A percentile compares a stretch with the other conserved stretches of the same genome.
These are phyloP conservation scores for Lanmaoa rubissima DNA, from an alignment of 768 basidiomycete species.

Conservation along the genomic window DNA sequence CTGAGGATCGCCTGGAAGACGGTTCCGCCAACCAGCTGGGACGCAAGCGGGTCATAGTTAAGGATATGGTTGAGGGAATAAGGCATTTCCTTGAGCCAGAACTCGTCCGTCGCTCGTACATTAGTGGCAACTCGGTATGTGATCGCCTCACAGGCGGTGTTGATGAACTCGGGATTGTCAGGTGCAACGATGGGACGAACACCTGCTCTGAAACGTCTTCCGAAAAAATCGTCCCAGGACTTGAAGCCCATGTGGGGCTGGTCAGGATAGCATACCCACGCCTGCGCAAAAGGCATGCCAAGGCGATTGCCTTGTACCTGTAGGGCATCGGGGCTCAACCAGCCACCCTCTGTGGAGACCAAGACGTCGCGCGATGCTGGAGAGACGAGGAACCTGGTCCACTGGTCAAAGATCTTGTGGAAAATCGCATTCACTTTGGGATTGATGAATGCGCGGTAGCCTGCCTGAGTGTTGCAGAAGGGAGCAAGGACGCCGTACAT, in stretches of 20 bases:
- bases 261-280: slow-evolving; percentile 42
- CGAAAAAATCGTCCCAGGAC: slow-evolving; percentile 60
- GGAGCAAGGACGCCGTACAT: slow-evolving; percentile 23
- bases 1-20: slow-evolving; percentile 58
- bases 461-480: slow-evolving; percentile 23
- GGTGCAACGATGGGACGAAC: slow-evolving; percentile 40
- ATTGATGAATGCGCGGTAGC: slow-evolving; percentile 21
- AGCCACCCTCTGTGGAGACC: slow-evolving; percentile 38
- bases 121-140: slow-evolving; percentile 41
- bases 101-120: slow-evolving; percentile 43
- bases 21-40: slow-evolving; percentile 48
- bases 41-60: slow-evolving; percentile 37
- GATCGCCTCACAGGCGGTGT: slow-evolving; percentile 54
- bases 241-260: slow-evolving; percentile 43
- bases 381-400: slow-evolving; percentile 47
- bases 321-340: slow-evolving; percentile 44
- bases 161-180: slow-evolving; percentile 36
- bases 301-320: slow-evolving; percentile 11
- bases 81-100: slow-evolving; percentile 61
- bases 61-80: slow-evolving; percentile 62
- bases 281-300: slow-evolving; percentile 34
- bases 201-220: slow-evolving; percentile 37
- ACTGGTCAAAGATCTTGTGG: slow-evolving; percentile 46
- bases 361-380: slow-evolving; percentile 44
- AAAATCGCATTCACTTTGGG: too few relatives aligned